phyloP scores from a whole-genome alignment of 768 basidiomycete species.

The Leccinum aurantiacum region DNA sequence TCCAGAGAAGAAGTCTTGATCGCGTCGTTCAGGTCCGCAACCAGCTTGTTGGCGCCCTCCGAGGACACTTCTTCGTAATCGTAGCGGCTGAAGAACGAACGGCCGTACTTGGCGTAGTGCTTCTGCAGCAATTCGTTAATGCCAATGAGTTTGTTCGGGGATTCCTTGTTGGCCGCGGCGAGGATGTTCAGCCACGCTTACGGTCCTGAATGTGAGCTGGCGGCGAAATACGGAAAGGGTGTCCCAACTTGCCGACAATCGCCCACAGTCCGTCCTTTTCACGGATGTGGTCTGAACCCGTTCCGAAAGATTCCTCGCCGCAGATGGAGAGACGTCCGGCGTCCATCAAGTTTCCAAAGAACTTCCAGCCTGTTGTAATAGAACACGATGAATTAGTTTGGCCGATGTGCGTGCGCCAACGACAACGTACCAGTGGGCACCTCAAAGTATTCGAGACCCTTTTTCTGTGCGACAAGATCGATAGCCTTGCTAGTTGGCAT shows the following conservation, averaged over 20 bases:
- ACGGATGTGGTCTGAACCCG: slow-evolving; percentile 99
- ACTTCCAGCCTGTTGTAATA: slow-evolving; percentile 83
- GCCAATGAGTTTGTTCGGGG: slow-evolving; percentile 72
- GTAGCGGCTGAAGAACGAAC: slow-evolving; percentile 98
- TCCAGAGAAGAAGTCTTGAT: slow-evolving; percentile 69
- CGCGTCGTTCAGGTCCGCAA: slow-evolving; percentile 70
- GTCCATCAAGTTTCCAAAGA: slow-evolving; percentile 99
- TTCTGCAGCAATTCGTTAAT: slow-evolving; percentile 89
- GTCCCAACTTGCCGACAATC: slow-evolving; percentile 67
- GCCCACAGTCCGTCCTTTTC: slow-evolving; percentile 99
- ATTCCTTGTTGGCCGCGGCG: slow-evolving; percentile 79
- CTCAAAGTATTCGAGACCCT: slow-evolving; percentile 90
- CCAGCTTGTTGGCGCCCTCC: slow-evolving; percentile 84
- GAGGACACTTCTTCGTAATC: slow-evolving; percentile 98
- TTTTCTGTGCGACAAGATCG: slow-evolving; percentile 92
- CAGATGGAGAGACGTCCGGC: slow-evolving; percentile 97
- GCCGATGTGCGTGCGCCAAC: neutral
- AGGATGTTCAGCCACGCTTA: slow-evolving; percentile 97
- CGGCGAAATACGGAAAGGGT: slow-evolving; percentile 6
- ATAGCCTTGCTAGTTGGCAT: slow-evolving; percentile 99
- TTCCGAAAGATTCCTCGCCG: slow-evolving; percentile 98
- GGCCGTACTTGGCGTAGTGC: slow-evolving; percentile 92
- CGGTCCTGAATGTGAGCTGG: slow-evolving; percentile 1
- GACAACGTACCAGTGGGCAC: slow-evolving; percentile 84
- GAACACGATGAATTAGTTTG: neutral